Percentiles rank a stretch among this genome's conserved stretches.
These are phyloP conservation scores for Saturnispora saitoi DNA, from an alignment of 805 yeast genomes.

Conservation along the genomic window DNA sequence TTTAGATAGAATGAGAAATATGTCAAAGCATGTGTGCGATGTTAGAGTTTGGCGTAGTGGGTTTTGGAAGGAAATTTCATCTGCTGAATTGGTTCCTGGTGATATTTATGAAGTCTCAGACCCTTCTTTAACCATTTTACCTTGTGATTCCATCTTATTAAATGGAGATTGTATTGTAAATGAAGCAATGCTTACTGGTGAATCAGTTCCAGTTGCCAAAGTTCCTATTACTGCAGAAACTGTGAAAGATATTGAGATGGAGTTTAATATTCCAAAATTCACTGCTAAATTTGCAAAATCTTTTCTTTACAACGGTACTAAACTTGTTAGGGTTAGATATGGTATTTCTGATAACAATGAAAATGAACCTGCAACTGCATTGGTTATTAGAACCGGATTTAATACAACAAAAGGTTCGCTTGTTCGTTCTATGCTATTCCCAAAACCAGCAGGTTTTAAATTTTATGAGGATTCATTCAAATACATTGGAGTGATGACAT, in stretches of 20 bases:
- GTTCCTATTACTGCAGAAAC: constrained; percentile 54
- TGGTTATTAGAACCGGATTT: constrained; percentile 86
- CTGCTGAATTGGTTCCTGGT: constrained; percentile 86
- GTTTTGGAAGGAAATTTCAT: constrained; percentile 77
- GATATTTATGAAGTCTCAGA: constrained; percentile 90
- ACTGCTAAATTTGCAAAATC: constrained; percentile 64
- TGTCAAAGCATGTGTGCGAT: constrained; percentile 68
- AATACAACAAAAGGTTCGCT: constrained; percentile 92
- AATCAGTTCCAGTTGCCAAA: constrained; percentile 93
- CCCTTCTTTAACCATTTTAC: constrained; percentile 63
- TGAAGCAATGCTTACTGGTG: constrained; percentile 97
- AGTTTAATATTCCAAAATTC: constrained; percentile 46
- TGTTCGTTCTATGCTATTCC: constrained; percentile 92
- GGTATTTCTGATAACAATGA: constrained; percentile 49
- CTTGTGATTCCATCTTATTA: constrained; percentile 82
- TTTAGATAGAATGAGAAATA: constrained; percentile 58
- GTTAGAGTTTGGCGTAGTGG: constrained; percentile 88
- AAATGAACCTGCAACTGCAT: constrained; percentile 74
- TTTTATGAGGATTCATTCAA: constrained; percentile 92
- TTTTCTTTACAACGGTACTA: constrained; percentile 82
- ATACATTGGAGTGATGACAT: constrained; percentile 90
- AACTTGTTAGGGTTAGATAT: constrained; percentile 71
- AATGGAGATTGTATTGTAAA: constrained; percentile 95
- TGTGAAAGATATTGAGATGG: constrained; percentile 46
- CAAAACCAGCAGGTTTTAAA: constrained; percentile 88